Evolutionary conservation across 495 filamentous ascomycete genomes (phyloP), one percentile per base, ranked within the genome.

Genomic region (Ramalina peruviana): DNA sequence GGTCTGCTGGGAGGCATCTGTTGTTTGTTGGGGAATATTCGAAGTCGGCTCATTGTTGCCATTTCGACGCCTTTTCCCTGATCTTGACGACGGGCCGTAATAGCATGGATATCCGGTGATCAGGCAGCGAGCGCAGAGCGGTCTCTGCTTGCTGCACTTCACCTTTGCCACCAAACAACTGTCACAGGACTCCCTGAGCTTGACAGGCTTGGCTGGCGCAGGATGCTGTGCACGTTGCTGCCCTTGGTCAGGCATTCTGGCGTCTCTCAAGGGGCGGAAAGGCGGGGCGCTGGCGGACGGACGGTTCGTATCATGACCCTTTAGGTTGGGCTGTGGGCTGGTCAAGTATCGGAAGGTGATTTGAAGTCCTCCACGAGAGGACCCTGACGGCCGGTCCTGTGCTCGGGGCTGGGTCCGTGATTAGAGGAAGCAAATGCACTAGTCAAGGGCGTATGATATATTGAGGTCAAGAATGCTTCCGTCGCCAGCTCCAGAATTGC

Each of bases 91-190:
- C 17, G 72, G 72, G 12, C 72, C 74, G 49, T 76, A 76, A 1
- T 60, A 62, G 43, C 72, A 76, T 15, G 67, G 58, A 25, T 67
- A 63, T 5, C 72, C 72, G 42, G 62, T 69, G 11, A 64, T 53
- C 13, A 74, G 59, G 50, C 72, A 76, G 17, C 72, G 67, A 20
- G 63, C 60, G 54, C 72, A 76, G 43, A 73, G 59, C 4, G 72
- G 72, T 38, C 67, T 62, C 1, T 60, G 60, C 51, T 74, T 76
- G 51, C 68, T 69, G 58, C 72, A 76, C 52, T 73, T 74, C 60
- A 76, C 71, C 54, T 76, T 76, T 37, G 72, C 72, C 27, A 72
- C 58, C 50, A 74, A 72, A 57, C 72, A 76, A n/a, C 69, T 69
- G 54, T 76, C 72, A 58, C 72, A 76, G 36, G 72, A 74, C 26